Percentiles rank a stretch among this genome's conserved stretches.
Conservation (phyloP, 768 basidiomycete species). For the Russula ochroleuca region DNA sequence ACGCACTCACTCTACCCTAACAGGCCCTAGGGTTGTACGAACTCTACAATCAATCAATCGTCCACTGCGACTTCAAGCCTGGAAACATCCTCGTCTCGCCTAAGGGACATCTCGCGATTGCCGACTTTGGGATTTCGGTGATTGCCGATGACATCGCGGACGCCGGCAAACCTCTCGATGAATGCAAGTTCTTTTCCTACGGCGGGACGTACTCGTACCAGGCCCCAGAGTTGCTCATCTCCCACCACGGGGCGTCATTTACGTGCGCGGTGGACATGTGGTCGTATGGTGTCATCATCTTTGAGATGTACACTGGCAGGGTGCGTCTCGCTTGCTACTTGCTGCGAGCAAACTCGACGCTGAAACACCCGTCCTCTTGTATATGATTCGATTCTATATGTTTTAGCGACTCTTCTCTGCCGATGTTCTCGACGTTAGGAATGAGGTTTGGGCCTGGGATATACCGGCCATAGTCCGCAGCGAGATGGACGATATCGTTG, state of each 20-base stretch:
- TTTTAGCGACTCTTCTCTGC: conserved; percentile 18
- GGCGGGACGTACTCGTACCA: conserved; percentile 25
- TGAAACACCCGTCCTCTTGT: not conserved
- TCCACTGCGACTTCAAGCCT: conserved; percentile 50
- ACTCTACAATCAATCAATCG: conserved; percentile 39
- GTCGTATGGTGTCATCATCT: conserved; percentile 19
- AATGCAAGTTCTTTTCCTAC: conserved; percentile 5
- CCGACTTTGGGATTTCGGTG: conserved; percentile 25
- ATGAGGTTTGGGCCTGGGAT: conserved; percentile 22
- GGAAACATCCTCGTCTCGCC: conserved; percentile 32
- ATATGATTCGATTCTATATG: not conserved
- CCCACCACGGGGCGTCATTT: not conserved
- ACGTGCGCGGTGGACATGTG: conserved; percentile 25
- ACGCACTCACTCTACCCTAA: not conserved
- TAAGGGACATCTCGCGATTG: conserved; percentile 25
- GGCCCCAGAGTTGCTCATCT: conserved; percentile 22
- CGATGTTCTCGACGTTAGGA: conserved; percentile 1
- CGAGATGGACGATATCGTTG: conserved; percentile 1
- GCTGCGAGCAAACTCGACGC: not conserved
- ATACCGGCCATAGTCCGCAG: conserved; percentile 4
- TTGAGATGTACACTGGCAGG: conserved; percentile 15
- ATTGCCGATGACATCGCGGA: not conserved
- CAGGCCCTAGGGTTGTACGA: conserved; percentile 31
- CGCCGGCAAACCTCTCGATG: not conserved
- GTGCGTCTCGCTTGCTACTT: not conserved